Conservation (phyloP, 2,329 filamentous ascomycete species). For the Penicillium olsonii region DNA sequence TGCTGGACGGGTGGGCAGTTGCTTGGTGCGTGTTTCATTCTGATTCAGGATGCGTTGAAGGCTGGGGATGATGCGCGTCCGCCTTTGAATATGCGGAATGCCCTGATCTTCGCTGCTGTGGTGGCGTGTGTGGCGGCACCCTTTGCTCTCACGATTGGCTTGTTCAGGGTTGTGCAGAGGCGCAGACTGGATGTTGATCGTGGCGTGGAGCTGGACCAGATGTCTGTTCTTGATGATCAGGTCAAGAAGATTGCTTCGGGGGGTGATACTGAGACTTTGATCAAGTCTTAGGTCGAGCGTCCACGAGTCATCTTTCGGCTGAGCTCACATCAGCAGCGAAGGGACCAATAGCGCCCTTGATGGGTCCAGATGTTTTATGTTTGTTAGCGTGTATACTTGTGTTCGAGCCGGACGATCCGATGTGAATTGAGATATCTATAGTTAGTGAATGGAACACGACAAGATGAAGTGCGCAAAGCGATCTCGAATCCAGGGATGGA, state of each 20-base stretch:
- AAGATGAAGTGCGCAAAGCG: too few species aligned
- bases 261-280: background rate
- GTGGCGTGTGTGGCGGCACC: constrained; percentile 66
- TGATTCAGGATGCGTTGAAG: constrained; percentile 74
- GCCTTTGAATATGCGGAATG: constrained; percentile 70
- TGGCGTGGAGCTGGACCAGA: constrained; percentile 24
- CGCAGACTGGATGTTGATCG: constrained; percentile 45
- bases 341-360: too few species aligned
- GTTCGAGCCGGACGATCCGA: too few species aligned
- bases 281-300: constrained; percentile 2
- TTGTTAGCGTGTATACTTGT: too few species aligned
- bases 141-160: constrained; percentile 67
- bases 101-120: constrained; percentile 77
- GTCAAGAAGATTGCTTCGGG: background rate
- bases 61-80: constrained; percentile 55
- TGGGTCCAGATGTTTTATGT: too few species aligned
- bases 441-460: too few species aligned
- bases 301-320: too few species aligned
- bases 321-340: too few species aligned
- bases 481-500: background rate
- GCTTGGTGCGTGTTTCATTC: constrained; percentile 79
- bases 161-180: constrained; percentile 55
- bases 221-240: background rate
- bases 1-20: constrained; percentile 88
- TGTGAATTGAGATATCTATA: background rate